A percentile compares a stretch with the other conserved stretches of the same genome.
These are phyloP conservation scores for Flaveria sonorensis DNA, from an alignment of 129 eudicot species.

Conservation along the genomic window DNA sequence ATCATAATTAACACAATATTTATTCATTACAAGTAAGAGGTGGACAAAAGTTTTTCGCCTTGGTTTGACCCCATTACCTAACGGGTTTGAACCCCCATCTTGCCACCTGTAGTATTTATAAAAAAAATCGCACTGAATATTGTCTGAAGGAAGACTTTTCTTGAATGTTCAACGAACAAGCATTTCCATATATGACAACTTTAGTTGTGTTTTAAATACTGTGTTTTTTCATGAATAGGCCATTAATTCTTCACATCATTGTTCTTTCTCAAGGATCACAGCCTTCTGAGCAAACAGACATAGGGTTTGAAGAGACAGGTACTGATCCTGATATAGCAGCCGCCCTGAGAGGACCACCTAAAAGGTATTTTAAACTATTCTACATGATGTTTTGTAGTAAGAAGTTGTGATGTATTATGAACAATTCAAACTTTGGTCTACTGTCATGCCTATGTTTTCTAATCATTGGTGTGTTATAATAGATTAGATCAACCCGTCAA, in stretches of 20 bases:
- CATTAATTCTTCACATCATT: slow-evolving; percentile 15
- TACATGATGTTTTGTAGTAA: slow-evolving; percentile 4
- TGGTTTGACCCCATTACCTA: neutral
- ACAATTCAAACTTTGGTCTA: slow-evolving; percentile 7
- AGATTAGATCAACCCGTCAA: slow-evolving; percentile 65
- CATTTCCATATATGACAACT: slow-evolving; percentile 18
- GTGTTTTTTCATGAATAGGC: neutral
- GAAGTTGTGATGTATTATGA: slow-evolving; percentile 5
- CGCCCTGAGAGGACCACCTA: slow-evolving; percentile 65
- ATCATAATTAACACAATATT: neutral
- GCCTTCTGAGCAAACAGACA: slow-evolving; percentile 21
- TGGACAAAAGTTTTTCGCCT: neutral
- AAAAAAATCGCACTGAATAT: neutral
- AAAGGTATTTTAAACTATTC: slow-evolving; percentile 49
- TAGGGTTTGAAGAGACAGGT: slow-evolving; percentile 6
- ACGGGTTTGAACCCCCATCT: neutral
- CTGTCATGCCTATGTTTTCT: slow-evolving; percentile 9
- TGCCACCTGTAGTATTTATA: neutral
- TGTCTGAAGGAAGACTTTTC: slow-evolving; percentile 9
- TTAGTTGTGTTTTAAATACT: neutral
- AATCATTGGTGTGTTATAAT: slow-evolving; percentile 44
- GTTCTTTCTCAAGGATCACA: slow-evolving; percentile 32
- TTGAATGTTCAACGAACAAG: slow-evolving; percentile 11
- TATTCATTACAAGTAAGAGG: neutral
- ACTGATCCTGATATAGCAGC: slow-evolving; percentile 26